Conservation (phyloP, 441 rosid genomes). For the Corymbia calophylla region DNA sequence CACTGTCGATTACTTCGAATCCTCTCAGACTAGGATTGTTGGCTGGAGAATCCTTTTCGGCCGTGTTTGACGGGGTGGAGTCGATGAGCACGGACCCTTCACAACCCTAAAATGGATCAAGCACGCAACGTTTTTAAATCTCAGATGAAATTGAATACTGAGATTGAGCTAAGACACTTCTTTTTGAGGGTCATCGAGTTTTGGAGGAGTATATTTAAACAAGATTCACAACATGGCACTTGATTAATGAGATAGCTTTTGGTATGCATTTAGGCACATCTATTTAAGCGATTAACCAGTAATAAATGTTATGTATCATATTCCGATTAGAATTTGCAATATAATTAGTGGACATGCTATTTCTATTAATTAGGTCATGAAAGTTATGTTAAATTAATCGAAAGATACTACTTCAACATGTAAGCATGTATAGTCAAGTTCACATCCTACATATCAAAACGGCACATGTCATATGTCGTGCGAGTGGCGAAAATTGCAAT, state of each 20-base stretch:
- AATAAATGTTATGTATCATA: not conserved
- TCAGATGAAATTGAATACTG: not conserved
- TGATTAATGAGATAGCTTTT: not conserved
- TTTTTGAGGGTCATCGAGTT: not conserved
- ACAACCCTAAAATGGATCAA: slow-evolving; percentile 26
- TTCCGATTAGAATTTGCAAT: not conserved
- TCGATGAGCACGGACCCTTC: slow-evolving; percentile 42
- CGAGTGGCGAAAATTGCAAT: not conserved
- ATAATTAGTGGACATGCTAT: not conserved
- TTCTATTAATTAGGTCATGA: not conserved
- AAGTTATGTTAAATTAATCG: rapidly evolving
- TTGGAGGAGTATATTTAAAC: not conserved
- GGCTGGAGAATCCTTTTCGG: slow-evolving; percentile 41
- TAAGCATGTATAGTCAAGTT: not conserved
- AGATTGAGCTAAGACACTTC: not conserved
- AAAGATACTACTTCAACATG: not conserved
- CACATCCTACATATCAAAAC: not conserved
- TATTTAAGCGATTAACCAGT: not conserved
- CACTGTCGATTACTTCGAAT: slow-evolving; percentile 35
- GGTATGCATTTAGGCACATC: not conserved
- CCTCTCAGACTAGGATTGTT: slow-evolving; percentile 45
- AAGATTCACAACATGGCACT: not conserved
- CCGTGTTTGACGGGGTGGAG: slow-evolving; percentile 34
- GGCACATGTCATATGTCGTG: rapidly evolving
- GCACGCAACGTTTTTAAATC: too few species aligned